Base-by-base conservation (phyloP, 169 alveolate species). In the Besnoitia besnoiti region DNA sequence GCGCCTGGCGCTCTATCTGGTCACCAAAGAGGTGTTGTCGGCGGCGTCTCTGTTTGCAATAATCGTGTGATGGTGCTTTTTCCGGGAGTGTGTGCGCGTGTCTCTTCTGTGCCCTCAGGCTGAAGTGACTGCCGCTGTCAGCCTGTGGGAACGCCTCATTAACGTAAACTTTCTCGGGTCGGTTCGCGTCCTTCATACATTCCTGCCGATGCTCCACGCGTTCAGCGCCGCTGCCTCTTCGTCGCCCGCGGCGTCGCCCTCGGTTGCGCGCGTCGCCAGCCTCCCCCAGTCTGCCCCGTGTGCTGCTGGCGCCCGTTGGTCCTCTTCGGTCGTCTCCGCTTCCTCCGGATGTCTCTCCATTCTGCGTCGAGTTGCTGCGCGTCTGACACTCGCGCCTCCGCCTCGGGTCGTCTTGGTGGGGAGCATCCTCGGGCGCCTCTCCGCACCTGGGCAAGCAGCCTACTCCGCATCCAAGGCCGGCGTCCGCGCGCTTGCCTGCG, bases 401-500 rank as follows among this genome's bases (percentile, higher is more conserved):
- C 1, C 30, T n/a, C 82, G 82, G 44, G 39, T n/a, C 24, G 46
- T 73, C 46, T 37, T 73, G 8, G 46, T 73, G 2, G 82, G 82
- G 2, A 73, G 82, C 46, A 73, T 73, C n/a, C 82, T 73, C 82
- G 82, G 82, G 44, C 39, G 82, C 39, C 14, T 73, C 27, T 37
- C 47, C 39, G 46, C 46, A 0, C 47, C 39, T 7, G 82, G 44
- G 21, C 82, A 73, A 16, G n/a, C 47, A 42, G 82, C 82, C 24
- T 73, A 73, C 82, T 73, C 44, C 46, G 82, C 82, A 2, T 73
- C 82, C 19, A 73, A 73, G 82, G 82, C 82, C n/a, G 82, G n/a
- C 0, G 82, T 73, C 16, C 82, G 46, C 16, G 39, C n/a, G 14
- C 82, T 73, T 42, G 39, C 82, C n/a, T 39, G n/a, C 16, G 46